Evolutionary conservation across 148 eudicot species (phyloP).

Genomic region (Heliamphora exappendiculata): DNA sequence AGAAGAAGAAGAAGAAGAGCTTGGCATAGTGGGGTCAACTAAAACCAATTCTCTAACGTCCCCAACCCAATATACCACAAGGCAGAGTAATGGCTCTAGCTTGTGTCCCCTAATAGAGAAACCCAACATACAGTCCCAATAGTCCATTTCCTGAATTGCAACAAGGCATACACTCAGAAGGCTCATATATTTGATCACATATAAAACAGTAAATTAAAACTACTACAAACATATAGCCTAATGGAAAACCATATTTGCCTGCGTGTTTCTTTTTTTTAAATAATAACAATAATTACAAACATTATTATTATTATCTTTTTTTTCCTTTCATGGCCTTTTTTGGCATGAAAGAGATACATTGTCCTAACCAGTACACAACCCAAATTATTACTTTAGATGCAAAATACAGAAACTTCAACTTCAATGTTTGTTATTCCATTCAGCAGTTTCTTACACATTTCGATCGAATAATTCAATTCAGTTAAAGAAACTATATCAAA

Average conservation of each 20-base stretch:
- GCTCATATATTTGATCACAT: background rate
- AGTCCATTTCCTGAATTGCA: background rate
- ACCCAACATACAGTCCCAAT: background rate
- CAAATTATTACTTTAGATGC: background rate
- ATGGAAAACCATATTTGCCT: too few relatives aligned
- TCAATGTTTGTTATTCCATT: background rate
- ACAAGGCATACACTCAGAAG: background rate
- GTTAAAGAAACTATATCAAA: too few relatives aligned
- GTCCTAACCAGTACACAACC: background rate
- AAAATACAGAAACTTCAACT: background rate
- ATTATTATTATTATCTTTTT: too few relatives aligned
- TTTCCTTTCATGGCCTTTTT: too few relatives aligned
- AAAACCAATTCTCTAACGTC: background rate
- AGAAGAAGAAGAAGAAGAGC: too few relatives aligned
- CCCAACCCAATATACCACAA: background rate
- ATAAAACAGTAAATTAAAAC: too few relatives aligned
- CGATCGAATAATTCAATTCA: background rate
- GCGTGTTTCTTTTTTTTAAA: too few relatives aligned
- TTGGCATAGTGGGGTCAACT: background rate
- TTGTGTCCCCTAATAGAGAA: background rate
- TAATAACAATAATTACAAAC: too few relatives aligned
- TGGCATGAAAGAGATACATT: background rate
- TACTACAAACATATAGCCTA: too few relatives aligned
- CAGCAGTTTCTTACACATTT: background rate
- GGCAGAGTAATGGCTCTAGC: background rate